Evolutionary conservation across 2,329 filamentous ascomycete species (phyloP).

Genomic region (Huntiella bhutanensis): DNA sequence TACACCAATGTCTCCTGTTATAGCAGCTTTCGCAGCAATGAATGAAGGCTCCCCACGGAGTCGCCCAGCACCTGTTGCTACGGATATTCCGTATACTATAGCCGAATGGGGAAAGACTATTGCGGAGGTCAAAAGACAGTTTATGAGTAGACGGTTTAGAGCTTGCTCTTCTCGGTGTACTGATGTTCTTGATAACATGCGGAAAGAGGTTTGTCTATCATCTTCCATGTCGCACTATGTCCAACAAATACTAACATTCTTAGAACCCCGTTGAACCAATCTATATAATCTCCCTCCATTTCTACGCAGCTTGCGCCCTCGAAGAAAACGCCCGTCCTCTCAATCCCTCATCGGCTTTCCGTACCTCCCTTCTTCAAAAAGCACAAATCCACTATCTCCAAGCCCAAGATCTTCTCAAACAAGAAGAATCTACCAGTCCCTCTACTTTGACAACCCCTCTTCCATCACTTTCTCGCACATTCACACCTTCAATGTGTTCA

Average conservation of each 20-base stretch:
- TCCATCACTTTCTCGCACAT: conserved; percentile 25
- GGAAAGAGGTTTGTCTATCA: conserved; percentile 22
- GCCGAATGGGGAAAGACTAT: conserved; percentile 33
- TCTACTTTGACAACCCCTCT: conserved; percentile 28
- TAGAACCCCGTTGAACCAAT: conserved; percentile 29
- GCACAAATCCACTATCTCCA: conserved; percentile 32
- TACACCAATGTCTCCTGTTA: neutral
- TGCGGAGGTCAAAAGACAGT: conserved; percentile 34
- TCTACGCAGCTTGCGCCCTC: conserved; percentile 41
- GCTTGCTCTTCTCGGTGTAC: conserved; percentile 33
- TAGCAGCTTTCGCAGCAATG: neutral
- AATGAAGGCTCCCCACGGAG: conserved; percentile 2
- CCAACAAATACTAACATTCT: conserved; percentile 11
- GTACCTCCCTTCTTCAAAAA: conserved; percentile 29
- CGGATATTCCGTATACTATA: conserved; percentile 24
- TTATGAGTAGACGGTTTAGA: conserved; percentile 30
- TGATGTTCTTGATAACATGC: conserved; percentile 31
- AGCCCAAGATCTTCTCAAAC: conserved; percentile 28
- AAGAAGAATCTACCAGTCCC: conserved; percentile 25
- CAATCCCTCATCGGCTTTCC: conserved; percentile 26
- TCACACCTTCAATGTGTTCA: conserved; percentile 23
- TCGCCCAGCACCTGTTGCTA: conserved; percentile 11
- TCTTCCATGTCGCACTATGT: neutral
- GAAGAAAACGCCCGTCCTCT: conserved; percentile 36
- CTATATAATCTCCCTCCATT: conserved; percentile 39